Evolutionary conservation across 2,329 filamentous ascomycete genomes (phyloP).

Genomic region (Xylaria sp.): DNA sequence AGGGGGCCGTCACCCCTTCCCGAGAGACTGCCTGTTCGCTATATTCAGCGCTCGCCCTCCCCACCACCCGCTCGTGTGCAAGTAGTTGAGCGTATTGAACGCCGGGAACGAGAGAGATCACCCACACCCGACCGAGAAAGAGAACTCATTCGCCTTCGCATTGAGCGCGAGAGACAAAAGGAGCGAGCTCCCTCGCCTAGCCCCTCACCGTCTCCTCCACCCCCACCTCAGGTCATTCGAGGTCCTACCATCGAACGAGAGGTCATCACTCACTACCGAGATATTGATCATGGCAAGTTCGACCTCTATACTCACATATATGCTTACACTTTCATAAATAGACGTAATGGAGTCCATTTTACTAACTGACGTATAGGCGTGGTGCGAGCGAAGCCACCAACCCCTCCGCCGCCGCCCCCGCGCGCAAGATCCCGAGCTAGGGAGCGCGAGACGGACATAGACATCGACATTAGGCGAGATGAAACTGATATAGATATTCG

Average conservation of each 20-base stretch:
- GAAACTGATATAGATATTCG: constrained; percentile 65
- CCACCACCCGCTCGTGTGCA: constrained; percentile 36
- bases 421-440: constrained; percentile 47
- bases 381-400: constrained; percentile 49
- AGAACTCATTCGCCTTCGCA: constrained; percentile 56
- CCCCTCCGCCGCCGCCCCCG: constrained; percentile 57
- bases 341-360: not conserved
- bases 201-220: constrained; percentile 59
- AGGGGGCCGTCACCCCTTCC: constrained; percentile 47
- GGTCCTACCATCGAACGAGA: constrained; percentile 85
- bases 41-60: constrained; percentile 49
- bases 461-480: constrained; percentile 61
- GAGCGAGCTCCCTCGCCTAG: constrained; percentile 52
- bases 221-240: constrained; percentile 69
- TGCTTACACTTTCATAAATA: no score
- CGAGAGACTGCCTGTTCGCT: constrained; percentile 42
- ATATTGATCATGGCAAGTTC: constrained; percentile 81
- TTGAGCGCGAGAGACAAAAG: constrained; percentile 52
- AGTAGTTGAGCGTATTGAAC: constrained; percentile 35
- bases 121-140: constrained; percentile 48
- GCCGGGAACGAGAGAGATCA: constrained; percentile 38
- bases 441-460: constrained; percentile 65
- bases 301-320: not conserved
- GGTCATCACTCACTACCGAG: constrained; percentile 85
- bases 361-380: constrained; percentile 48